Conservation (phyloP, 2,329 filamentous ascomycete genomes). For the Penicillium janthinellum region DNA sequence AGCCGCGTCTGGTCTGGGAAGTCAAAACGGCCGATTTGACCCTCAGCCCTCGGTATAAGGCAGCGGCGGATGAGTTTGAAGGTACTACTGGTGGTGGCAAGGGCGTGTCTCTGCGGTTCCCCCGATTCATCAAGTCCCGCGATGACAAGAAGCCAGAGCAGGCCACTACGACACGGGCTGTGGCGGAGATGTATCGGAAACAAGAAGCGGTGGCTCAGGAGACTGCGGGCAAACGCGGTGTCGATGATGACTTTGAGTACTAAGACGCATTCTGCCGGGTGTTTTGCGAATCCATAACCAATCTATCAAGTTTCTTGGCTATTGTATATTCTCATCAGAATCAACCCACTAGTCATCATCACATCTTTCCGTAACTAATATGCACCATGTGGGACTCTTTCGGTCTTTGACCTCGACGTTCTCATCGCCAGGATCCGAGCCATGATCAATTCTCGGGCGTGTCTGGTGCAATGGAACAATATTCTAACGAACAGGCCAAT, state of each 20-base stretch:
- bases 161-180: conserved; percentile 79
- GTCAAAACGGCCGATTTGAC: conserved; percentile 96
- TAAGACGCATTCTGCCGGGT: conserved; percentile 44
- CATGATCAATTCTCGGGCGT: not conserved
- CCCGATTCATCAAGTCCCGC: conserved; percentile 84
- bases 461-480: not conserved
- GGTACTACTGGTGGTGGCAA: conserved; percentile 68
- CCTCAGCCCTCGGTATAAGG: conserved; percentile 87
- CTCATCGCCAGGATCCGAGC: not conserved
- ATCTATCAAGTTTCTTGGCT: not conserved
- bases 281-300: conserved; percentile 1
- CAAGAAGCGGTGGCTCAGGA: conserved; percentile 88
- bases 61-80: conserved; percentile 80
- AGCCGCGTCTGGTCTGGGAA: conserved; percentile 93
- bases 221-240: conserved; percentile 81
- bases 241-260: conserved; percentile 98
- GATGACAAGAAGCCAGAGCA: conserved; percentile 96
- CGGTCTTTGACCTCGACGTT: not conserved
- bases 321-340: not conserved
- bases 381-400: conserved; percentile 5
- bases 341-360: not conserved
- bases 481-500: not conserved
- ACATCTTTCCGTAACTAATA: conserved; percentile 2
- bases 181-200: conserved; percentile 95
- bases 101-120: conserved; percentile 88